Conservation (phyloP, 495 filamentous ascomycete species). For the Penicillium bialowiezense region DNA sequence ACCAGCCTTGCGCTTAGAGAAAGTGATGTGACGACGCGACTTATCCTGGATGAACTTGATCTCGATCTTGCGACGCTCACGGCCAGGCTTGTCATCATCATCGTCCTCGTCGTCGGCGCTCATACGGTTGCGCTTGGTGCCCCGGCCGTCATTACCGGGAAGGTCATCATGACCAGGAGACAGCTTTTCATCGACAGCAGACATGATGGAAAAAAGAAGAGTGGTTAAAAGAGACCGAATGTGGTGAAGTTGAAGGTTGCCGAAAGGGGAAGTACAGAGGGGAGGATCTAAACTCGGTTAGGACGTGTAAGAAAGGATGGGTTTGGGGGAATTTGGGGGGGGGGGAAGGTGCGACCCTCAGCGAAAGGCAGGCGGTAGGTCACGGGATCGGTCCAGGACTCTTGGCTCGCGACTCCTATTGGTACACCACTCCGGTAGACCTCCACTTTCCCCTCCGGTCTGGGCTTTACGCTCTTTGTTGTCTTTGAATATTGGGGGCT, state of each 20-base stretch:
- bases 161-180: conserved; percentile 52
- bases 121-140: conserved; percentile 86
- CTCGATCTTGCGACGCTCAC: conserved; percentile 99
- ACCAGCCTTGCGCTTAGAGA: conserved; percentile 99
- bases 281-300: conserved; percentile 51
- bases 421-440: background rate
- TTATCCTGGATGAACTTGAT: conserved; percentile 99
- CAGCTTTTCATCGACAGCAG: conserved; percentile 46
- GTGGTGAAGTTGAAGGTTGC: conserved; percentile 26
- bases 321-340: conserved; percentile 3
- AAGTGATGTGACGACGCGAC: conserved; percentile 99
- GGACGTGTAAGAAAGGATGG: conserved; percentile 36
- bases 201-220: conserved; percentile 32
- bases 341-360: conserved; percentile 41
- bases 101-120: conserved; percentile 95
- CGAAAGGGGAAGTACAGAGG: conserved; percentile 48
- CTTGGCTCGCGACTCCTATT: background rate
- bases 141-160: conserved; percentile 65
- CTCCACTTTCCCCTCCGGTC: conserved; percentile 4
- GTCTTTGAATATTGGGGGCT: background rate
- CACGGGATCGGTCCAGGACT: background rate
- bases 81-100: conserved; percentile 95
- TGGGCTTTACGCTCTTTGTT: conserved; percentile 2
- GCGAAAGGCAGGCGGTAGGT: conserved; percentile 39
- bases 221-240: background rate